Percentiles rank a stretch among this genome's conserved stretches.
These are phyloP conservation scores for Cladosporium halotolerans DNA, from an alignment of 2,329 filamentous ascomycete species.

Conservation along the genomic window DNA sequence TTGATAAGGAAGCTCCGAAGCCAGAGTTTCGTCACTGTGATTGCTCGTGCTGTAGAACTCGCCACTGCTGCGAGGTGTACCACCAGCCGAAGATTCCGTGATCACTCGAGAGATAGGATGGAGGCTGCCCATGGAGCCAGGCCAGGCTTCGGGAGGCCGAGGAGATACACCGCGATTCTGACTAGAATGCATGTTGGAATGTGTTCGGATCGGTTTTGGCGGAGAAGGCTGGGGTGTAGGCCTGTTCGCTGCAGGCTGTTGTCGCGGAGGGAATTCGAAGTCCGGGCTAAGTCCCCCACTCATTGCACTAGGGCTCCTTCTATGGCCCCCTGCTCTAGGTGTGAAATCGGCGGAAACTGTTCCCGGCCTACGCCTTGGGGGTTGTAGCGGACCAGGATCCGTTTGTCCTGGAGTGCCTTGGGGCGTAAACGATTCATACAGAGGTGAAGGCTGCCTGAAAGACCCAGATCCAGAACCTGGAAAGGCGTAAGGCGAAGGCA, in stretches of 20 bases:
- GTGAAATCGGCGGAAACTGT: conserved; percentile 27
- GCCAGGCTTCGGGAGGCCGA: conserved; percentile 29
- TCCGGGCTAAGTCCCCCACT: conserved; percentile 12
- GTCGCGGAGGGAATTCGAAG: conserved; percentile 27
- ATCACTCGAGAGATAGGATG: conserved; percentile 62
- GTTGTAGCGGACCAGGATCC: conserved; percentile 17
- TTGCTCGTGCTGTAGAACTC: conserved; percentile 96
- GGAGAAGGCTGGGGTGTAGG: conserved; percentile 22
- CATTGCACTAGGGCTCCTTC: conserved; percentile 12
- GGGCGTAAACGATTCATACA: conserved; percentile 35
- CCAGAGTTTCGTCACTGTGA: conserved; percentile 85
- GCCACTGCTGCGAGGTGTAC: conserved; percentile 81
- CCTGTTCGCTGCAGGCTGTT: neutral
- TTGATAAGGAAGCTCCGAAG: conserved; percentile 67
- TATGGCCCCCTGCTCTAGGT: conserved; percentile 22
- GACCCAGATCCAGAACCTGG: conserved; percentile 6
- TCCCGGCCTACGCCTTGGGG: conserved; percentile 22
- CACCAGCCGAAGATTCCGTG: conserved; percentile 67
- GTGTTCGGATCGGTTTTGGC: conserved; percentile 24
- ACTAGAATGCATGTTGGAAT: conserved; percentile 31
- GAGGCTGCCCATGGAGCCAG: conserved; percentile 43
- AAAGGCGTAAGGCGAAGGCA: conserved; percentile 11
- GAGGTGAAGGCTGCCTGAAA: conserved; percentile 36
- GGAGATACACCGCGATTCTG: conserved; percentile 27
- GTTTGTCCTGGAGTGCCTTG: conserved; percentile 15